Evolutionary conservation across 257 asterid species (phyloP), one percentile per base, ranked within the genome.

Genomic region (Dorcoceras hygrometricum): DNA sequence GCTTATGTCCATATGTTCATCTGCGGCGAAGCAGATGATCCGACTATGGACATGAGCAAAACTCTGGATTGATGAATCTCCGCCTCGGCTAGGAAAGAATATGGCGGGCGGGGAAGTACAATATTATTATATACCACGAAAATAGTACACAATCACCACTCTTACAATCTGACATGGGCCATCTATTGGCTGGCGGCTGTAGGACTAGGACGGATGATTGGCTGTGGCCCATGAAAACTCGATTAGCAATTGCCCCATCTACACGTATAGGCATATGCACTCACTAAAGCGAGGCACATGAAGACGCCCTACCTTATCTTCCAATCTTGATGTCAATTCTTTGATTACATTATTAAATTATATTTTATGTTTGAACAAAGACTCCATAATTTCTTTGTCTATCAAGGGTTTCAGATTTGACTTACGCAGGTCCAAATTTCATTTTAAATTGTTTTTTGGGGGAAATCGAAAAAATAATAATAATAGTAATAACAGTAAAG

Each of bases 281-380:
- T 55, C 36, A 68, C 8, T 73, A 66, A 75, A 81, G 81, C 12
- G 73, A 63, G 71, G 77, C 83, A 78, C 29, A 50, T 66, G 69
- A 55, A 73, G 36, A 61, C 55, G 70, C 67, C 68, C 32, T 57
- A 48, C 76, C 76, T 80, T 77, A 75, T 77, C 85, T 70, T 73
- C 73, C 34, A 66, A 66, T 73, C 73, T 66, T 5, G 16, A 39
- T 65, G 67, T 55, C 76, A 59, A 32, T 43, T 71, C 73, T 10
- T 58, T 3, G 9, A 2, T 22, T 25, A 8, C 11, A 24, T 18
- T n/a, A 51, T 28, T n/a, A 12, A 5, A 55, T 51, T 22, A 24
- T 61, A 9, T 8, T 56, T 29, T 48, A 5, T 43, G 23, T 3
- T 56, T 22, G 4, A 27, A 36, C 27, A 57, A 28, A 59, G 2